Base-by-base conservation (phyloP, 768 basidiomycete species). In the Pulveroboletus sp. region DNA sequence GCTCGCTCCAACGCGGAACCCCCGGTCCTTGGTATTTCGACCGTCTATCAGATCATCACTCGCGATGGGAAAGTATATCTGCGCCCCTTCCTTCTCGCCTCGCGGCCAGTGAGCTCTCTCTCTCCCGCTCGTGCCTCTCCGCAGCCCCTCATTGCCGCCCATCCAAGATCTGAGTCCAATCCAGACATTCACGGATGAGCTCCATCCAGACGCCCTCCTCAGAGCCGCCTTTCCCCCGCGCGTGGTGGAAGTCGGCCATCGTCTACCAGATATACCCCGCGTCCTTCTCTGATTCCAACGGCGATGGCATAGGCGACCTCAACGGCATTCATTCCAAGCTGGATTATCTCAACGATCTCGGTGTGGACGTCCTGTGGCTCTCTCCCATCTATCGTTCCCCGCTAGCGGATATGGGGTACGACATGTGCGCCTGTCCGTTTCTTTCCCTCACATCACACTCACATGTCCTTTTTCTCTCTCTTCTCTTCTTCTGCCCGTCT, bases 221-320 rank as follows among this genome's bases (percentile, higher is more conserved):
- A 43, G 50, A 60, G 15, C 63, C 60, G 24, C 50, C 63, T 11
- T 63, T 45, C 17, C 58, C 64, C 39, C 64, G 62, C 18, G 51
- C 62, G 5, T 84, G 81, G 81, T 83, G 81, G 80, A 82, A 83
- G 57, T 71, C 73, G 15, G 76, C 76, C 3, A 62, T 74, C 28
- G 69, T 85, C 18, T 85, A 85, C 67, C 84, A 85, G 64, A 83
- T 87, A 62, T 86, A 86, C 60, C 85, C 85, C 2, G 69, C 79
- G 45, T 85, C 83, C 0, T 87, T 85, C 72, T 76, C 72, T 47
- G 86, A 88, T 59, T 78, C 82, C n/a, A 86, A 82, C 52, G 83
- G 79, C 1, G 82, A 84, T 61, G 86, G 85, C 0, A 63, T 80
- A 35, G 86, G 86, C 10, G 86, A 88, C 63, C 73, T 91, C 33